Evolutionary conservation across 805 yeast species (phyloP).

Genomic region (Lipomyces sp.): DNA sequence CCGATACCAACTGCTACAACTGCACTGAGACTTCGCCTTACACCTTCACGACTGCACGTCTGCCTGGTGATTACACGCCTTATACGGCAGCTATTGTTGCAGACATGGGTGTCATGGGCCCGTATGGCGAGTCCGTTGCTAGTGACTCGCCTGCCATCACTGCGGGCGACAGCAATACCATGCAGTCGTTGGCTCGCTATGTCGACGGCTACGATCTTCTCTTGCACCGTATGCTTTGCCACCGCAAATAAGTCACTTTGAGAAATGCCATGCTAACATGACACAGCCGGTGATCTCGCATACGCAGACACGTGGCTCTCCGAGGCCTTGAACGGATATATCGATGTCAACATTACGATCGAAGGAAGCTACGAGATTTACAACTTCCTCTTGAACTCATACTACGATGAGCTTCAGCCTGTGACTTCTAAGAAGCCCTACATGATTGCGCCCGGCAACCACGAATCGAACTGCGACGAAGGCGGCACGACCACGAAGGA

Average conservation of each 20-base stretch:
- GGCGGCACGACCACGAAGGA: slow-evolving; percentile 18
- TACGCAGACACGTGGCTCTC: slow-evolving; percentile 37
- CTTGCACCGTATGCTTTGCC: slow-evolving; percentile 19
- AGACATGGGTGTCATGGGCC: slow-evolving; percentile 30
- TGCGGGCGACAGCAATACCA: slow-evolving; percentile 18
- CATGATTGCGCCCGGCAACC: slow-evolving; percentile 31
- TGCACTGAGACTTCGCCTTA: slow-evolving; percentile 18
- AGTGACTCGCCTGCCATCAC: slow-evolving; percentile 16
- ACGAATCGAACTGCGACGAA: slow-evolving; percentile 28
- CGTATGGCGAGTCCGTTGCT: slow-evolving; percentile 11
- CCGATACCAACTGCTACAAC: slow-evolving; percentile 26
- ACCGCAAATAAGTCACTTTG: no score
- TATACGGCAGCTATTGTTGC: slow-evolving; percentile 24
- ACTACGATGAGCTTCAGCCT: slow-evolving; percentile 28
- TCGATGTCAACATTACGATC: slow-evolving; percentile 13
- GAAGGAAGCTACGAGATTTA: slow-evolving; percentile 17
- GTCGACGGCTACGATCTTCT: slow-evolving; percentile 20
- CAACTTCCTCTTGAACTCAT: slow-evolving; percentile 20
- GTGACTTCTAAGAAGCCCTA: slow-evolving; percentile 24
- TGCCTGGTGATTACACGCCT: slow-evolving; percentile 24
- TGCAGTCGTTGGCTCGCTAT: slow-evolving; percentile 26
- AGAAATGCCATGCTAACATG: background rate
- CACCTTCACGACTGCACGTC: slow-evolving; percentile 26
- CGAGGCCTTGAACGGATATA: slow-evolving; percentile 21
- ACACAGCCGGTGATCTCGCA: slow-evolving; percentile 35